These are phyloP conservation scores for Daedaleopsis sinensis DNA, from an alignment of 768 basidiomycete genomes.

Conservation along the genomic window DNA sequence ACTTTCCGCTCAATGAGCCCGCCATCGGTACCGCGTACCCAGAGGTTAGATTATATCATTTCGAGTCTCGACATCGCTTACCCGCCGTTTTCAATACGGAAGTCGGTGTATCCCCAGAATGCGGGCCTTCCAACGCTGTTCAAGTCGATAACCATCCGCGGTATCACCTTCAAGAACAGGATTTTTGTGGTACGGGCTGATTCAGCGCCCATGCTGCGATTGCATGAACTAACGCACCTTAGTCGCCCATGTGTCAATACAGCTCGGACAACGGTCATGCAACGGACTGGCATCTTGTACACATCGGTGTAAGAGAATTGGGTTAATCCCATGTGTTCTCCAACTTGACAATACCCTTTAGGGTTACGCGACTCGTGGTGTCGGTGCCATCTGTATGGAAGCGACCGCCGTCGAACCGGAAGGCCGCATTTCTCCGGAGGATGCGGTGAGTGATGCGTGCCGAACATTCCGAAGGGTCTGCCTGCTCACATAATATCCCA, in stretches of 20 bases:
- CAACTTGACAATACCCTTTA: conserved; percentile 19
- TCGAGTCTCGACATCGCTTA: background rate
- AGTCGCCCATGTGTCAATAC: conserved; percentile 87
- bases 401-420: conserved; percentile 76
- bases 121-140: conserved; percentile 60
- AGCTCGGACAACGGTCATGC: conserved; percentile 72
- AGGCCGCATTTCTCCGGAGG: conserved; percentile 77
- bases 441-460: conserved; percentile 47
- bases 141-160: conserved; percentile 62
- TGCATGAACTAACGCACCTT: background rate
- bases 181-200: conserved; percentile 63
- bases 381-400: conserved; percentile 71
- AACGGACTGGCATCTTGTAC: conserved; percentile 84
- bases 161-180: conserved; percentile 72
- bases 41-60: conserved; percentile 27
- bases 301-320: conserved; percentile 55
- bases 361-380: conserved; percentile 72
- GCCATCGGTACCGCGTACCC: conserved; percentile 48
- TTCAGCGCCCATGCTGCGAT: background rate
- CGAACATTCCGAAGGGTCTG: background rate
- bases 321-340: background rate
- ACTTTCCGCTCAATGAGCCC: conserved; percentile 63
- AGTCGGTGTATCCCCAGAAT: conserved; percentile 47
- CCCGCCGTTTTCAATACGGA: background rate
- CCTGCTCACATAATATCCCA: conserved; percentile 20